These are phyloP conservation scores for Beauveria varroae DNA, from an alignment of 2,329 filamentous ascomycete species.

Conservation along the genomic window DNA sequence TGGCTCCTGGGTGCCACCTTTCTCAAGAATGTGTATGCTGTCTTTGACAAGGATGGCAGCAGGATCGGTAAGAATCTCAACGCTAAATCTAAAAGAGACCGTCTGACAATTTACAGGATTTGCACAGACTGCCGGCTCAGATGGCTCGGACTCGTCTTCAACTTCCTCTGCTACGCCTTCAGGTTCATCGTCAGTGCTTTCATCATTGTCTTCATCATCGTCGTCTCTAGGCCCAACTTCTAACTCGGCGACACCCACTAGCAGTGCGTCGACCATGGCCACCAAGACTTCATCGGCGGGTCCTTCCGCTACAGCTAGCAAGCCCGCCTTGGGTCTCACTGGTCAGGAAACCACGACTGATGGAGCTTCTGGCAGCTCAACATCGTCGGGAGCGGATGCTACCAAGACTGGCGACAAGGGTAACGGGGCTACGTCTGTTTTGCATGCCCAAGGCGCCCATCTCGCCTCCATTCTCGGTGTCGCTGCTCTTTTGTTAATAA, in stretches of 20 bases:
- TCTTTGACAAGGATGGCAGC: slow-evolving; percentile 68
- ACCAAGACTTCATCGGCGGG: background rate
- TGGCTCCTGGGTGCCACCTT: slow-evolving; percentile 87
- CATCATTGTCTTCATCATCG: slow-evolving; percentile 4
- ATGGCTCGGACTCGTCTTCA: slow-evolving; percentile 3
- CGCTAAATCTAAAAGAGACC: slow-evolving; percentile 1
- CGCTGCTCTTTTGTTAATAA: background rate
- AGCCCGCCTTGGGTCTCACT: slow-evolving; percentile 15
- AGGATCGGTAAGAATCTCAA: slow-evolving; percentile 47
- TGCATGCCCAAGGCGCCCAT: background rate
- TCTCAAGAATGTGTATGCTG: slow-evolving; percentile 80
- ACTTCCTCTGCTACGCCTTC: background rate
- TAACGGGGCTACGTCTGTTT: background rate
- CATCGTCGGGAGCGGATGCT: background rate
- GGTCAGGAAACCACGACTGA: slow-evolving; percentile 16
- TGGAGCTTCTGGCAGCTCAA: background rate
- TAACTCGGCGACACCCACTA: slow-evolving; percentile 7
- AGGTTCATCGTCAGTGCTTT: slow-evolving; percentile 10
- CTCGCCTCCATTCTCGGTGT: background rate
- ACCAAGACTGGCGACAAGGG: slow-evolving; percentile 6
- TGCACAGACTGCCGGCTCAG: slow-evolving; percentile 4
- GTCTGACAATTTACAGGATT: slow-evolving; percentile 6
- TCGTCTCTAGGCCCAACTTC: slow-evolving; percentile 3
- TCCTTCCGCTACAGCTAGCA: slow-evolving; percentile 8
- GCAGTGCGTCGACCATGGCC: slow-evolving; percentile 1